phyloP scores from a whole-genome alignment of 2,329 filamentous ascomycete genomes.

The Zymoseptoria pseudotritici region DNA sequence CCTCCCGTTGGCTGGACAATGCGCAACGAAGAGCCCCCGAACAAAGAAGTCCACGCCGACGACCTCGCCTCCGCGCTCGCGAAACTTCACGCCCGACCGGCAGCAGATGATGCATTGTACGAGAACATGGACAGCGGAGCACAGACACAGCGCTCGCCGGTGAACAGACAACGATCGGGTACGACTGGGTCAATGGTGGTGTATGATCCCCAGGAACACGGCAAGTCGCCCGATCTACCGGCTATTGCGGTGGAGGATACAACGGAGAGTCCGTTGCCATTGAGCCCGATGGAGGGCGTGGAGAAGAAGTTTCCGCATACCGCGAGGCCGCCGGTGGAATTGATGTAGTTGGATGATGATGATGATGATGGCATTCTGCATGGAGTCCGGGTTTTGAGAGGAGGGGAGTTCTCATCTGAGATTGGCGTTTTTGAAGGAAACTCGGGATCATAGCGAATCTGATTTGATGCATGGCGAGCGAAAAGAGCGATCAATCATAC shows the following conservation, averaged over 20 bases:
- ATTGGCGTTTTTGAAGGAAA: neutral
- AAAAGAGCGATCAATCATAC: too few relatives aligned
- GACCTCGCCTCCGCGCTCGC: constrained; percentile 53
- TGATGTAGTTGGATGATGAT: constrained; percentile 37
- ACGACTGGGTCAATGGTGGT: constrained; percentile 53
- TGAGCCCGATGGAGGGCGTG: constrained; percentile 42
- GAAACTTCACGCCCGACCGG: constrained; percentile 41
- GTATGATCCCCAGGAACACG: constrained; percentile 56
- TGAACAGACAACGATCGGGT: constrained; percentile 35
- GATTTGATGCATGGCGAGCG: neutral
- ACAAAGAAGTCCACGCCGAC: constrained; percentile 57
- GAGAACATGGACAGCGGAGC: constrained; percentile 15
- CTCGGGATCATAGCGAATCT: neutral
- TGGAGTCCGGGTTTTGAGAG: neutral
- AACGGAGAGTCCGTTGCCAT: constrained; percentile 39
- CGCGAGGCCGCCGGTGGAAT: constrained; percentile 48
- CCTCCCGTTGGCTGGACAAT: constrained; percentile 60
- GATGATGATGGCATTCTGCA: neutral
- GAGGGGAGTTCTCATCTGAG: neutral
- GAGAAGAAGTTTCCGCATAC: constrained; percentile 45
- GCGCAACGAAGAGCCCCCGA: constrained; percentile 56
- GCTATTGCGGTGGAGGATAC: constrained; percentile 59
- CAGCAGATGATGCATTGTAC: constrained; percentile 25
- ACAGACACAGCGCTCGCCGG: constrained; percentile 6
- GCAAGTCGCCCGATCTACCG: constrained; percentile 51